Base-by-base conservation (phyloP, 331 rosid species). In the Quercus phellos region DNA sequence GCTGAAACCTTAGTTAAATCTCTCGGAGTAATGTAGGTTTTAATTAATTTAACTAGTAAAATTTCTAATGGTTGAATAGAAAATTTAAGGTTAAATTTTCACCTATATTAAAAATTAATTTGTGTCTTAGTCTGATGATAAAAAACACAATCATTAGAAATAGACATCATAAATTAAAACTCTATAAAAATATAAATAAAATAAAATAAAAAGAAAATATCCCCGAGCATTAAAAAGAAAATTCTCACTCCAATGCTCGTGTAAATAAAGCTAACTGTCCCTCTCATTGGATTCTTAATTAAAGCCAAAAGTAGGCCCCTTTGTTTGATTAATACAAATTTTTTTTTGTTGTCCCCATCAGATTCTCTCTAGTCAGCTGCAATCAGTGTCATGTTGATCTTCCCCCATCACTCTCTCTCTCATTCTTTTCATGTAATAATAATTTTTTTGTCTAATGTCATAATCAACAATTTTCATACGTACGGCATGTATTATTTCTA, bases 51-150 rank as follows among this genome's bases (percentile, higher is more conserved):
- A 38, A 38, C 0, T 38, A 0, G 3, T 38, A 38, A 38, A 38
- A 0, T 38, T 0, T 38, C 0, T 2, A 2, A 38, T 8, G 0
- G 12, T 38, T 38, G 11, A 38, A 38, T 8, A 38, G 9, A 0
- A 38, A 8, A 38, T 8, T 38, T 38, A 38, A 8, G 2, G 3
- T 38, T 38, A 2, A 38, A 38, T 38, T 1, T 8, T 11, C 2
- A 0, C 0, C 0, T 38, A 38, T 38, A 8, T 0, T 2, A 38
- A 38, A 38, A 38, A 8, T 0, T 1, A 0, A 8, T 38, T 38
- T 0, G 0, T 7, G 0, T 8, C 0, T 38, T 38, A 8, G 0
- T 8, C 1, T 38, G 1, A 8, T 8, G 0, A 38, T 38, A 8
- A 38, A 38, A 0, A 38, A 38, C 3, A 38, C 1, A 38, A 38